These are phyloP conservation scores for Picochlorum sp. DNA, from an alignment of 139 green algal species.

Conservation along the genomic window DNA sequence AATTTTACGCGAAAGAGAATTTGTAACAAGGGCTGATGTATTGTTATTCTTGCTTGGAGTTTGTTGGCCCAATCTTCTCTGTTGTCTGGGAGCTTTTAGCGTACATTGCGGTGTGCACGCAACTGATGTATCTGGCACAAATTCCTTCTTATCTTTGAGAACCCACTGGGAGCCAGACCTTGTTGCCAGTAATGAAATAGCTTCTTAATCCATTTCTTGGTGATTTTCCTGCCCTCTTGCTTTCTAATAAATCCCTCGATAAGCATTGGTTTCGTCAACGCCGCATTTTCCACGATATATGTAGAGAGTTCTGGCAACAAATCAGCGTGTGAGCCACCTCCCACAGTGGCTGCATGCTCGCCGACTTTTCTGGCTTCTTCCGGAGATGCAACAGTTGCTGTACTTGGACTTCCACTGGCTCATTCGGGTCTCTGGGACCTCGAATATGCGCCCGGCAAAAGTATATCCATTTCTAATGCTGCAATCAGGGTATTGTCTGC, in stretches of 20 bases:
- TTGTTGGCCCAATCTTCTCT: too few species aligned
- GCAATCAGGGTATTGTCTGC: background rate
- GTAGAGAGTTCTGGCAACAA: background rate
- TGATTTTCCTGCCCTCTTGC: slow-evolving; percentile 19
- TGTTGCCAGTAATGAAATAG: slow-evolving; percentile 33
- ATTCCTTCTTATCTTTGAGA: background rate
- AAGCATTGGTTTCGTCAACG: background rate
- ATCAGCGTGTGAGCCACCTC: background rate
- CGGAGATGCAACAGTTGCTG: background rate
- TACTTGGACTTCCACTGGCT: background rate
- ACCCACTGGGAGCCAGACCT: slow-evolving; percentile 7
- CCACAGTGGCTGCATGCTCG: background rate
- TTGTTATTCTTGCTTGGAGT: too few species aligned
- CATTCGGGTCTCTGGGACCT: background rate
- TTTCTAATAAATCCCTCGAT: slow-evolving; percentile 35
- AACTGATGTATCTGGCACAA: background rate
- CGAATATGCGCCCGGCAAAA: background rate
- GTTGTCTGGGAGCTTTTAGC: slow-evolving; percentile 3
- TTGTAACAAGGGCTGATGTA: too few species aligned
- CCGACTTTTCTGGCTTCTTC: background rate
- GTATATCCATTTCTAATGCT: background rate
- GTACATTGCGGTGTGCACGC: background rate
- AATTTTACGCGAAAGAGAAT: too few species aligned
- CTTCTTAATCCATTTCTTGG: slow-evolving; percentile 42
- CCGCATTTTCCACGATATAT: background rate